phyloP scores from a whole-genome alignment of 106 monocot species.

The Apostasia shenzhenica region DNA sequence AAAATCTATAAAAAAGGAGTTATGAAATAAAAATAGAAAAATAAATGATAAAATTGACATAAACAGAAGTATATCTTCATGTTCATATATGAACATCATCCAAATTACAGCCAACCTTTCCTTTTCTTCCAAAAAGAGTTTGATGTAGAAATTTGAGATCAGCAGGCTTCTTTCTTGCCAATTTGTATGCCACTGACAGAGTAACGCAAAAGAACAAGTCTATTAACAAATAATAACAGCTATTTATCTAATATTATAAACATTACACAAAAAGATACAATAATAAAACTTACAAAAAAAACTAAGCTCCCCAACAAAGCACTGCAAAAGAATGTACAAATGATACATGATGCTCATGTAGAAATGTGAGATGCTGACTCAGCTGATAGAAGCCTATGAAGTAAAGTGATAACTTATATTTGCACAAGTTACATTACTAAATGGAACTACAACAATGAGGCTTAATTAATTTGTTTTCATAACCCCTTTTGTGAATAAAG shows the following conservation, averaged over 20 bases:
- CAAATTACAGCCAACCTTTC: conserved; percentile 51
- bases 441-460: too few relatives aligned
- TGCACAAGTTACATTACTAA: too few relatives aligned
- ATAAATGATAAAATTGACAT: neutral
- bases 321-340: too few relatives aligned
- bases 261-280: neutral
- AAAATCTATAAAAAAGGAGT: neutral
- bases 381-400: too few relatives aligned
- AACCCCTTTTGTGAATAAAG: too few relatives aligned
- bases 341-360: too few relatives aligned
- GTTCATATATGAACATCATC: neutral
- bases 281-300: neutral
- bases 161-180: conserved; percentile 70
- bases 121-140: conserved; percentile 87
- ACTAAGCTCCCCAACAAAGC: neutral
- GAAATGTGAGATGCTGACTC: too few relatives aligned
- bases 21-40: neutral
- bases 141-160: conserved; percentile 80
- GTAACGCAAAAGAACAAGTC: conserved; percentile 4
- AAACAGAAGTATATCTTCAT: neutral
- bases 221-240: neutral
- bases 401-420: too few relatives aligned
- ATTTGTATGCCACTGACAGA: conserved; percentile 77
- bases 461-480: too few relatives aligned
- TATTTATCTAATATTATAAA: too few relatives aligned